phyloP scores from a whole-genome alignment of 306 rosid genomes.

The Vachellia collinsii region DNA sequence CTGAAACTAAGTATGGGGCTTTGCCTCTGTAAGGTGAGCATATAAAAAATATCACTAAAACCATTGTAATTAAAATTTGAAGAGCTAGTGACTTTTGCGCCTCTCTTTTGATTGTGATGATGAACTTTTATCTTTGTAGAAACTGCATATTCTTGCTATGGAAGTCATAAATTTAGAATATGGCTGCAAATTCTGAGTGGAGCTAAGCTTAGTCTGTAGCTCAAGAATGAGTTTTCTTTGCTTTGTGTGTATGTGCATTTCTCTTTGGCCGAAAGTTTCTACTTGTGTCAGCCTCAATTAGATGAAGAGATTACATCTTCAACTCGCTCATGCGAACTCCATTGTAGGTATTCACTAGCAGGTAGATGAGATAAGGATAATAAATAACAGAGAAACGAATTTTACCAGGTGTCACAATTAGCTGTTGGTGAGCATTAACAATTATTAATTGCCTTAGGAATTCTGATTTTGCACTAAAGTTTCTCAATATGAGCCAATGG shows the following conservation, averaged over 20 bases:
- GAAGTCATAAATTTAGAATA: background rate
- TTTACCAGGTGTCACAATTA: constrained; percentile 9
- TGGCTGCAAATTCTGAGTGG: background rate
- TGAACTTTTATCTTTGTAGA: background rate
- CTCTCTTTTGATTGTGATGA: background rate
- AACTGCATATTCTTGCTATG: background rate
- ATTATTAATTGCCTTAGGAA: constrained; percentile 13
- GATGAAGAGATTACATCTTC: constrained; percentile 16
- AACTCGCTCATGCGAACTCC: constrained; percentile 10
- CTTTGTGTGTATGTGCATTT: background rate
- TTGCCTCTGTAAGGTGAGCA: constrained; percentile 69
- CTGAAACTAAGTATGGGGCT: constrained; percentile 66
- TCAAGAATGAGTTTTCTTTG: background rate
- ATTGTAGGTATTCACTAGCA: constrained; percentile 6
- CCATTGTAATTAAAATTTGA: constrained; percentile 23
- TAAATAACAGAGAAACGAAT: constrained; percentile 16
- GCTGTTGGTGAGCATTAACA: constrained; percentile 17
- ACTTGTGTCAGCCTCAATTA: background rate
- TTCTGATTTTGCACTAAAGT: background rate
- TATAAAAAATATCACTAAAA: constrained; percentile 1
- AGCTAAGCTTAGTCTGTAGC: background rate
- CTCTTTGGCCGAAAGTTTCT: constrained; percentile 12
- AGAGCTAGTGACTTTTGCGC: background rate
- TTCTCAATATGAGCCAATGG: constrained; percentile 1
- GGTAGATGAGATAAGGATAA: constrained; percentile 12